These are phyloP conservation scores for Purpureocillium takamizusanense DNA, from an alignment of 2,329 filamentous ascomycete species.

Conservation along the genomic window DNA sequence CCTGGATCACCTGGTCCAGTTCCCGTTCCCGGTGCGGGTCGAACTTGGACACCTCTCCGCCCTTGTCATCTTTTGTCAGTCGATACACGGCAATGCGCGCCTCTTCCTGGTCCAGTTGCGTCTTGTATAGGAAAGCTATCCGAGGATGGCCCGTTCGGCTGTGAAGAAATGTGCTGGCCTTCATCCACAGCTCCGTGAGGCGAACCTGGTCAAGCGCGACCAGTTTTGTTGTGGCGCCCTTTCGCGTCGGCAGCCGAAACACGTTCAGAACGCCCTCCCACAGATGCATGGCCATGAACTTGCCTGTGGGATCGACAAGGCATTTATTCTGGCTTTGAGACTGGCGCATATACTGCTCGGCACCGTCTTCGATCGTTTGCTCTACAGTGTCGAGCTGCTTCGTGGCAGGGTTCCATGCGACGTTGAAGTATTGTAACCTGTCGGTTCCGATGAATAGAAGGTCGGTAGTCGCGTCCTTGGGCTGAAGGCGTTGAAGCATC, in stretches of 20 bases:
- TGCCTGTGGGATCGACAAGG: conserved; percentile 70
- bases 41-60: conserved; percentile 43
- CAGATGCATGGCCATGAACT: conserved; percentile 47
- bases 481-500: conserved; percentile 73
- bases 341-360: conserved; percentile 59
- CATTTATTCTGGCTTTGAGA: conserved; percentile 77
- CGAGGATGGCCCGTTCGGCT: conserved; percentile 49
- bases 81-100: conserved; percentile 50
- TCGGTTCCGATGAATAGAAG: conserved; percentile 91
- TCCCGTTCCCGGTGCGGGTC: conserved; percentile 46
- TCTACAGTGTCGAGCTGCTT: conserved; percentile 41
- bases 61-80: conserved; percentile 48
- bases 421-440: conserved; percentile 80
- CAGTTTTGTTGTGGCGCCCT: conserved; percentile 33
- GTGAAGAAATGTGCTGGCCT: conserved; percentile 46
- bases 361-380: conserved; percentile 41
- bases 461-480: conserved; percentile 65
- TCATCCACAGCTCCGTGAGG: conserved; percentile 51
- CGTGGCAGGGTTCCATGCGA: conserved; percentile 64
- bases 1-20: conserved; percentile 41
- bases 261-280: conserved; percentile 53
- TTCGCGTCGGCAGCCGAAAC: conserved; percentile 38
- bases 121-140: conserved; percentile 51
- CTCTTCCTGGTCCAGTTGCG: conserved; percentile 40
- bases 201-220: conserved; percentile 45